These are phyloP conservation scores for Aurinia saxatilis DNA, from an alignment of 345 rosid species.

Conservation along the genomic window DNA sequence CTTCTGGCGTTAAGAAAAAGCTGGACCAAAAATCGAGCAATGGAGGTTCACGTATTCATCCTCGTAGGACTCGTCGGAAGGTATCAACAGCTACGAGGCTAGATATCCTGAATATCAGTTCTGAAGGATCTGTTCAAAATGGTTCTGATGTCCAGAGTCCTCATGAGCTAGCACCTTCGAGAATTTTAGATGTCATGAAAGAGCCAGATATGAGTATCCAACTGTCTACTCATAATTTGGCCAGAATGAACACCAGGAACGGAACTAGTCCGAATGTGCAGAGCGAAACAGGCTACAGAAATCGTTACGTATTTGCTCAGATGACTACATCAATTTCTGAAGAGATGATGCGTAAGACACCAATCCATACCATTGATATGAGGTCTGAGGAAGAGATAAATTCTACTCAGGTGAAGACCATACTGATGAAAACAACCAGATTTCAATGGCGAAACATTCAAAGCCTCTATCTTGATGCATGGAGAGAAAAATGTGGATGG, in stretches of 20 bases:
- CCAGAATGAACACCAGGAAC: constrained; percentile 27
- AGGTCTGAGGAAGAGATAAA: constrained; percentile 66
- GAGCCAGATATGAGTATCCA: constrained; percentile 27
- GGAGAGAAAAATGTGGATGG: constrained; percentile 95
- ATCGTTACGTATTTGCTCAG: constrained; percentile 67
- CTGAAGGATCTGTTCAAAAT: constrained; percentile 54
- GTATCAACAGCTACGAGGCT: constrained; percentile 28
- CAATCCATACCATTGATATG: constrained; percentile 33
- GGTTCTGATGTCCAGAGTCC: constrained; percentile 35
- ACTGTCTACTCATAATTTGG: constrained; percentile 19
- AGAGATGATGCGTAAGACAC: constrained; percentile 52
- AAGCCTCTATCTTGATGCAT: constrained; percentile 32
- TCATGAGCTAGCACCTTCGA: constrained; percentile 35
- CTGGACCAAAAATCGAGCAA: constrained; percentile 33
- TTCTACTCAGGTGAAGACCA: constrained; percentile 63
- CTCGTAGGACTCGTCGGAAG: constrained; percentile 26
- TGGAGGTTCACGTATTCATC: constrained; percentile 32
- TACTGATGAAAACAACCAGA: constrained; percentile 53
- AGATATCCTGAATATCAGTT: constrained; percentile 36
- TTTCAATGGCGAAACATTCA: constrained; percentile 53
- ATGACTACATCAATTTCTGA: constrained; percentile 57
- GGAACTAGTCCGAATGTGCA: constrained; percentile 26
- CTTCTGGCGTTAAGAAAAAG: constrained; percentile 29
- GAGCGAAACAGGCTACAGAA: constrained; percentile 44
- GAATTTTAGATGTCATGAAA: constrained; percentile 31